A percentile compares a stretch with the other conserved stretches of the same genome.
Evolutionary conservation across 208 protist species (phyloP).

Genomic region (Acanthamoeba culbertsoni): DNA sequence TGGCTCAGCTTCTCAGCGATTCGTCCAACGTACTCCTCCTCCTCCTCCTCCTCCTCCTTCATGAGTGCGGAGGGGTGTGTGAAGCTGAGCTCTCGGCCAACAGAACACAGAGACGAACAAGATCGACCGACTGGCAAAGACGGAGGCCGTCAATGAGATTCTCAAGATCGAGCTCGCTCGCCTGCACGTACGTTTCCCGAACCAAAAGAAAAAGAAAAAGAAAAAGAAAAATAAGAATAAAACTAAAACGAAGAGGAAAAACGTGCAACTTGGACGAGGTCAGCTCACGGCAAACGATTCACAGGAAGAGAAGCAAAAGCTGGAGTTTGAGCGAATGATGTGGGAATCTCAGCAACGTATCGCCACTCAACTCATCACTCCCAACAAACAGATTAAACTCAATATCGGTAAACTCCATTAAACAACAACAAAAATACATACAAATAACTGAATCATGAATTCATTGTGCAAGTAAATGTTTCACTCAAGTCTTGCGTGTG

Average conservation of each 20-base stretch:
- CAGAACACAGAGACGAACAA: neutral
- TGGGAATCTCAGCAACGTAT: neutral
- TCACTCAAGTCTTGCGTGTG: too few species aligned
- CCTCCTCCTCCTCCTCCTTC: neutral
- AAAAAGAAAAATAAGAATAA: too few species aligned
- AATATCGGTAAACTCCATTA: too few species aligned
- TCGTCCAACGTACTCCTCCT: neutral
- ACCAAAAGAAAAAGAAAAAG: too few species aligned
- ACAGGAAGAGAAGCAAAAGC: slow-evolving; percentile 35
- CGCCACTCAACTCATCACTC: neutral
- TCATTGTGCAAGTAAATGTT: too few species aligned
- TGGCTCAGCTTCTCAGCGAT: neutral
- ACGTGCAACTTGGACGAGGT: too few species aligned
- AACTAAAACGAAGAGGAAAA: too few species aligned
- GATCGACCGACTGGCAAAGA: slow-evolving; percentile 28
- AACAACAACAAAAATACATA: too few species aligned
- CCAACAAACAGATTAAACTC: slow-evolving; percentile 44
- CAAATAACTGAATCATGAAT: too few species aligned
- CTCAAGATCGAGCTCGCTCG: slow-evolving; percentile 27
- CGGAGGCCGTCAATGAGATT: slow-evolving; percentile 33
- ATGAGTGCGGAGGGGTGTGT: too few species aligned
- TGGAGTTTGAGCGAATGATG: neutral
- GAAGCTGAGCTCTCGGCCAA: too few species aligned
- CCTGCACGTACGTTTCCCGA: neutral
- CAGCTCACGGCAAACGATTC: too few species aligned